phyloP scores from a whole-genome alignment of 805 yeast species.

The Spathaspora arborariae region DNA sequence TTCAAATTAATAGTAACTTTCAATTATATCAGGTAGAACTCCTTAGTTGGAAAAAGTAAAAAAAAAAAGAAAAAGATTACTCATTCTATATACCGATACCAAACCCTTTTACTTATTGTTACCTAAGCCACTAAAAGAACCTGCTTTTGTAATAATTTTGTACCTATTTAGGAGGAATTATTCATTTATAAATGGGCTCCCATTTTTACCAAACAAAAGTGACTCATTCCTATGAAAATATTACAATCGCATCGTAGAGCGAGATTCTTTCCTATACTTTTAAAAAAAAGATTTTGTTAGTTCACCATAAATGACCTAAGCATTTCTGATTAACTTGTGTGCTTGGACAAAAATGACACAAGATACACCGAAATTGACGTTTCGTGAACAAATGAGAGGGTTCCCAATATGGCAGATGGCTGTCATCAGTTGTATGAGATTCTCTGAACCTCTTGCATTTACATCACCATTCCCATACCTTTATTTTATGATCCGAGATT shows the following conservation, averaged over 20 bases:
- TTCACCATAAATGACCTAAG: no score
- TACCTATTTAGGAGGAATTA: no score
- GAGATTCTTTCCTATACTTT: neutral
- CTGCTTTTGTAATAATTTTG: no score
- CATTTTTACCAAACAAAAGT: neutral
- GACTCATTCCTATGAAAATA: neutral
- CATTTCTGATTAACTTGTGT: no score
- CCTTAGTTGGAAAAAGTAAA: no score
- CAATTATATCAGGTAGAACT: no score
- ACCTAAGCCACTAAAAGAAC: no score
- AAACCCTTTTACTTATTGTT: no score
- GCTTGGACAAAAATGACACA: neutral
- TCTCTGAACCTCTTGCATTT: constrained; percentile 46
- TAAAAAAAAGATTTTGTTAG: neutral
- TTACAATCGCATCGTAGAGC: neutral
- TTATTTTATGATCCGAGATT: constrained; percentile 21
- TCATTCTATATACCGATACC: no score
- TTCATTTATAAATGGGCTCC: no score
- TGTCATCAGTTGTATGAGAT: constrained; percentile 37
- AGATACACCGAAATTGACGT: constrained; percentile 9
- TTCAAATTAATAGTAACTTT: no score
- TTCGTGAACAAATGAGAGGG: constrained; percentile 45
- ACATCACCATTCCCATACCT: constrained; percentile 25
- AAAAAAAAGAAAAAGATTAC: no score
- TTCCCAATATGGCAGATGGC: constrained; percentile 48